Conservation (phyloP, 495 filamentous ascomycete species). For the Penicillium nucicola region DNA sequence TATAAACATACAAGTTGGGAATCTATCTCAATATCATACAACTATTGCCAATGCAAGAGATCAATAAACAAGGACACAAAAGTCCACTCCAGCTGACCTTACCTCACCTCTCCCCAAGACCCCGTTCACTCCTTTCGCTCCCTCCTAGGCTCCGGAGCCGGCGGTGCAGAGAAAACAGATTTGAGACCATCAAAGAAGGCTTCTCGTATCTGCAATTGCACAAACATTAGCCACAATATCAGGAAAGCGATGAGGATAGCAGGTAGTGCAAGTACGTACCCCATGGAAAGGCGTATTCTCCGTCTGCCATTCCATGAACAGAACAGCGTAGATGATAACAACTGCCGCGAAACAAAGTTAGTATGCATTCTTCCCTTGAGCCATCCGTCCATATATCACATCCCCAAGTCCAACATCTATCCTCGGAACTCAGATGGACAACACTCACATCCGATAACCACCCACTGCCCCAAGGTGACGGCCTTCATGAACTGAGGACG, state of each 20-base stretch:
- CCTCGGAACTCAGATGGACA: too few species aligned
- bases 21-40: slow-evolving; percentile 6
- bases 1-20: slow-evolving; percentile 1
- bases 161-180: slow-evolving; percentile 34
- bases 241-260: too few species aligned
- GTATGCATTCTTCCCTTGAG: too few species aligned
- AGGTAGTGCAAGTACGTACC: slow-evolving; percentile 26
- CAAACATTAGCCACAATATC: neutral
- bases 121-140: slow-evolving; percentile 14
- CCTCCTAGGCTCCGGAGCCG: slow-evolving; percentile 29
- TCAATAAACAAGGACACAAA: neutral
- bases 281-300: slow-evolving; percentile 60
- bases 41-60: neutral
- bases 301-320: slow-evolving; percentile 75
- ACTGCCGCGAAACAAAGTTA: slow-evolving; percentile 39
- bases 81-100: neutral
- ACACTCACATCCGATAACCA: slow-evolving; percentile 59
- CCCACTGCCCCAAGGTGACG: slow-evolving; percentile 68
- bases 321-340: slow-evolving; percentile 65
- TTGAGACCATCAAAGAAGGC: slow-evolving; percentile 33
- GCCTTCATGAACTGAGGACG: slow-evolving; percentile 72
- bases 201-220: slow-evolving; percentile 38
- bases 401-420: too few species aligned
- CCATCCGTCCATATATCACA: neutral
- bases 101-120: too few species aligned